Evolutionary conservation across 1,139 yeast species (phyloP).

Genomic region (Sugiyamaella pinicola): DNA sequence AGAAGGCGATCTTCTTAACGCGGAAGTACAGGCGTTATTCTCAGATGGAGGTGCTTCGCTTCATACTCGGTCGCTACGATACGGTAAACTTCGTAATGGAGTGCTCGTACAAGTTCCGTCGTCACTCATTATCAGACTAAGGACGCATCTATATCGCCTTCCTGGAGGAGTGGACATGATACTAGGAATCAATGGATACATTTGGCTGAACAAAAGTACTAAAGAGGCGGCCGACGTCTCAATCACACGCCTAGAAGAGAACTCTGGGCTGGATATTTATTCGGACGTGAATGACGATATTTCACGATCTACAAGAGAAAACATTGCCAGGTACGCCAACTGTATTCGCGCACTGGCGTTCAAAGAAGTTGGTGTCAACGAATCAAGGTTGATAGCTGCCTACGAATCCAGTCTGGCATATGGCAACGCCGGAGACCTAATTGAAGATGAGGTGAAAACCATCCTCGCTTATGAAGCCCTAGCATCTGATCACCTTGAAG

Average conservation of each 20-base stretch:
- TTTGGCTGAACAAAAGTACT: constrained; percentile 84
- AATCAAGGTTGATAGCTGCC: constrained; percentile 72
- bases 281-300: constrained; percentile 85
- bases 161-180: constrained; percentile 92
- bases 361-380: constrained; percentile 86
- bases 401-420: constrained; percentile 89
- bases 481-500: constrained; percentile 36
- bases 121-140: constrained; percentile 76
- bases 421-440: constrained; percentile 69
- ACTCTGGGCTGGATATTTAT: constrained; percentile 93
- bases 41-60: constrained; percentile 91
- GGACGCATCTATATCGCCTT: constrained; percentile 80
- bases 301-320: constrained; percentile 59
- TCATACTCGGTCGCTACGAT: constrained; percentile 92
- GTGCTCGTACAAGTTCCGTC: constrained; percentile 78
- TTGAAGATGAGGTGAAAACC: constrained; percentile 75
- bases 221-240: constrained; percentile 43
- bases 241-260: constrained; percentile 88
- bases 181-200: constrained; percentile 90
- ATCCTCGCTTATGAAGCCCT: constrained; percentile 72
- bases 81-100: constrained; percentile 94
- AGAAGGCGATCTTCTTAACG: constrained; percentile 95
- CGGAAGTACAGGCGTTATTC: constrained; percentile 90
- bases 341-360: constrained; percentile 78
- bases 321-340: constrained; percentile 82